phyloP scores from a whole-genome alignment of 129 eudicot genomes.

The Flaveria sonorensis region DNA sequence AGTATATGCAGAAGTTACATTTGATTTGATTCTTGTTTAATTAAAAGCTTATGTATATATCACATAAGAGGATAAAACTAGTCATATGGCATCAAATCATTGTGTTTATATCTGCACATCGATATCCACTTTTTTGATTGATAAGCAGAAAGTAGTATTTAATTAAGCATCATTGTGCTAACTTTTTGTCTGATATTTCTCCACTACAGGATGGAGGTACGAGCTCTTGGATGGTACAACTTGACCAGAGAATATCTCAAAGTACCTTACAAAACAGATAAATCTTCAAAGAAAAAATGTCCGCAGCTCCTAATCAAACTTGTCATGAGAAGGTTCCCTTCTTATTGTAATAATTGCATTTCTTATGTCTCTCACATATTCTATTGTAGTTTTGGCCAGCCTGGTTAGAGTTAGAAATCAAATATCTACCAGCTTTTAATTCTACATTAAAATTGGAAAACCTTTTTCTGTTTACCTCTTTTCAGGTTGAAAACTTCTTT shows the following conservation, averaged over 20 bases:
- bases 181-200: slow-evolving; percentile 11
- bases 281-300: slow-evolving; percentile 74
- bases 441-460: slow-evolving; percentile 3
- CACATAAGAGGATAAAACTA: background rate
- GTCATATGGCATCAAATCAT: background rate
- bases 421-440: background rate
- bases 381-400: background rate
- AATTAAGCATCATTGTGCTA: background rate
- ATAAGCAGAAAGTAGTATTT: slow-evolving; percentile 8
- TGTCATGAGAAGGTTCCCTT: slow-evolving; percentile 85
- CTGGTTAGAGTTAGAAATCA: background rate
- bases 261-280: slow-evolving; percentile 58
- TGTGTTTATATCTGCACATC: background rate
- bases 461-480: background rate
- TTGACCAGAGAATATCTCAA: slow-evolving; percentile 80
- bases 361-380: background rate
- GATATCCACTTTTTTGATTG: background rate
- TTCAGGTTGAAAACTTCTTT: slow-evolving; percentile 85
- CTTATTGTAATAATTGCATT: slow-evolving; percentile 15
- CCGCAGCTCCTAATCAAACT: slow-evolving; percentile 92
- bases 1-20: background rate
- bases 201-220: slow-evolving; percentile 68
- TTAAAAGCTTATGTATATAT: background rate
- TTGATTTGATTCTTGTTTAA: background rate
- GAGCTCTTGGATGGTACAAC: slow-evolving; percentile 96